Evolutionary conservation across 129 eudicot species (phyloP), one percentile per base, ranked within the genome.

Genomic region (Ambrosia trifida): DNA sequence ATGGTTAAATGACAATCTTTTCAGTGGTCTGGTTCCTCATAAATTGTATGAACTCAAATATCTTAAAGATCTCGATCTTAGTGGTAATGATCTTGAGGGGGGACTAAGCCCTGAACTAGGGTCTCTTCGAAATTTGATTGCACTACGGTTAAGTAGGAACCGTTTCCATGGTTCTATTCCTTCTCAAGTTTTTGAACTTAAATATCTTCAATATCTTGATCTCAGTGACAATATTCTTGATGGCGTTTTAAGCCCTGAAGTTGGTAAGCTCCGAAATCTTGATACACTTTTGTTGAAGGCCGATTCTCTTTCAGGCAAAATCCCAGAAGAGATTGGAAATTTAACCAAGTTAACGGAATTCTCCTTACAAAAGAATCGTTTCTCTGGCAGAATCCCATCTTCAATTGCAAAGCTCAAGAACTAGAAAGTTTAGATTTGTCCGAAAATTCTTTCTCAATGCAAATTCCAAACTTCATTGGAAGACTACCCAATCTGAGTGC

Each of bases 241-340:
- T 0, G 91, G 88, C 19, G 75, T 7, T 66, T 41, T 86, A 40
- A 76, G 81, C 46, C 5, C 61, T 28, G 76, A 81, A 66, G 67
- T 83, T 19, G 84, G 84, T n/a, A 36, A 70, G 18, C 88, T 86
- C 41, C 43, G 30, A 38, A 68, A 72, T 43, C 73, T 86, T 62
- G 73, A 61, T 75, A 47, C 51, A 0, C 64, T 81, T 68, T 64
- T 53, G 16, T 11, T 86, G 76, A 82, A 68, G 1, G 77, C 43
- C 6, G 75, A 86, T 78, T 68, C 36, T 44, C 78, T 86, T 43
- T 11, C n/a, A 0, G 86, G 88, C 52, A 52, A 56, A 0, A 73
- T 86, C n/a, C 82, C 92, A 2, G 33, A 58, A 9, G 76, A 81
- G 49, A 79, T 86, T 14, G 88, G 84, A 3, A 78, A 86, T 52